Base-by-base conservation (phyloP, 176 grass and related monocot genomes). In the Oryza officinalis region DNA sequence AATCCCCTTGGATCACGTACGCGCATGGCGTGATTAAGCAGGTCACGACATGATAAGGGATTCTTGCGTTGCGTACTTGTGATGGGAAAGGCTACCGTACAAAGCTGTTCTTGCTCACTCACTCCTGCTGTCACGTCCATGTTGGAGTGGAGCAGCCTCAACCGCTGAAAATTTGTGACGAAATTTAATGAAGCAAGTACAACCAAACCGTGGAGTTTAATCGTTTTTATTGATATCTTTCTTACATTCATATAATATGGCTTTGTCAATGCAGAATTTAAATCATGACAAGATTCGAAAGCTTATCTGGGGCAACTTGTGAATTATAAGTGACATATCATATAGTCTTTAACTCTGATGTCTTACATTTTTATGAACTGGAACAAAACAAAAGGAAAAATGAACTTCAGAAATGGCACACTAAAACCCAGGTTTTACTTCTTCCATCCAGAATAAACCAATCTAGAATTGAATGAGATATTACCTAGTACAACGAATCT, bases 1-100 rank as follows among this genome's bases (percentile, higher is more conserved):
- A 71, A 71, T 71, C 68, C 70, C 40, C 40, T 27, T 17, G 17
- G 26, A 43, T 64, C 54, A 41, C n/a, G 75, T 43, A 64, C 75
- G 64, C 57, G 75, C 75, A 18, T 78, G 52, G 10, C 13, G 13
- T 14, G 35, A 44, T 63, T 78, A 64, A 64, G 14, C 23, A 78
- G 32, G 20, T 63, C 54, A 63, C 22, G n/a, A 25, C 22, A 40
- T 9, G 74, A 26, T 41, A 27, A 18, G 57, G 33, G 57, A 61
- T 25, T 61, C 63, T 78, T 64, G 13, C n/a, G 31, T 77, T 64
- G 13, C 33, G 22, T 64, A 61, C n/a, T 23, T 64, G 13, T 11
- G 59, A 64, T 61, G 57, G 57, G 22, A 78, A 54, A n/a, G 28
- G 30, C 18, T 26, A 6, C 54, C 75, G 33, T 41, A 38, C 13